Conservation (phyloP, 2,329 filamentous ascomycete species). For the Aspergillus nomiae region DNA sequence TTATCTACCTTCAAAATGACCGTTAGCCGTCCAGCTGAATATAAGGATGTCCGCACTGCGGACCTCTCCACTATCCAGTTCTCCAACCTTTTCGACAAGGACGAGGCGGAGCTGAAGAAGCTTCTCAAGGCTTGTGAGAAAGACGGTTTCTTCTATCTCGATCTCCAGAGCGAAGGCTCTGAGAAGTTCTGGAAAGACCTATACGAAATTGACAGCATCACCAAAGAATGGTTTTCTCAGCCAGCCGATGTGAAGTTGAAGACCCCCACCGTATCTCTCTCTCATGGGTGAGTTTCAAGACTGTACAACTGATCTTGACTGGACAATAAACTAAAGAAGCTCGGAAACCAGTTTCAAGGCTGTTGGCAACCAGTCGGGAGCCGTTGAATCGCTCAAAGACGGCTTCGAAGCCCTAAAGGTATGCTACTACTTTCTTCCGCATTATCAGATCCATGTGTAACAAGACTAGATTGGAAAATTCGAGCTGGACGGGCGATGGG, state of each 20-base stretch:
- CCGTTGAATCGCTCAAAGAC: background rate
- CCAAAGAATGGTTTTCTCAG: background rate
- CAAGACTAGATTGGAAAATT: background rate
- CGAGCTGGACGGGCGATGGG: background rate
- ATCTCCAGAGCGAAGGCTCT: background rate
- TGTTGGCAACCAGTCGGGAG: background rate
- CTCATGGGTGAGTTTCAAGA: background rate
- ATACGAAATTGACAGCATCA: background rate
- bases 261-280: background rate
- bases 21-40: background rate
- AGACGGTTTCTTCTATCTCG: background rate
- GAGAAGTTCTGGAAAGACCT: background rate
- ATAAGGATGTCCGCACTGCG: background rate
- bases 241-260: background rate
- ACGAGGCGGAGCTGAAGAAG: background rate
- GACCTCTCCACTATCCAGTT: background rate
- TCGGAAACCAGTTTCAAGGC: background rate
- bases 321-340: background rate
- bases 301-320: background rate
- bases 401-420: background rate
- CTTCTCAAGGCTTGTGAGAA: background rate
- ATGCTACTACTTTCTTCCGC: background rate
- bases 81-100: background rate
- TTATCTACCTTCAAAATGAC: background rate
- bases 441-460: background rate